Evolutionary conservation across 1,284 basidiomycete genomes (phyloP).

Genomic region (Rhodotorula sp.): DNA sequence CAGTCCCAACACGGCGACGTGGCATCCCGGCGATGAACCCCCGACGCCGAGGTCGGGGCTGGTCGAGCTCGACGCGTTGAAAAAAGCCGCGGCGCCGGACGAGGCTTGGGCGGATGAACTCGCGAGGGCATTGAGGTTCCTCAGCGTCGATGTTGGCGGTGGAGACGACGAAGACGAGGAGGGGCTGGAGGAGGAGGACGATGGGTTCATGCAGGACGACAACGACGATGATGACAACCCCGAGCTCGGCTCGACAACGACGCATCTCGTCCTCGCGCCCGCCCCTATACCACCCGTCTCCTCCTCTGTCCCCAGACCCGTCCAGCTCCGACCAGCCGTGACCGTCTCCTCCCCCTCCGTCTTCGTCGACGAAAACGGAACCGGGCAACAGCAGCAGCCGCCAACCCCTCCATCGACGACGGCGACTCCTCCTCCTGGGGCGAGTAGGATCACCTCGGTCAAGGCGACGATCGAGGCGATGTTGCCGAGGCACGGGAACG

Average conservation of each 20-base stretch:
- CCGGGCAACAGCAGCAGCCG: not conserved
- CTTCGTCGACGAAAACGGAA: not conserved
- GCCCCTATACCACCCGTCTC: not conserved
- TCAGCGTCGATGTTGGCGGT: conserved; percentile 57
- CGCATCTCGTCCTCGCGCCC: conserved; percentile 34
- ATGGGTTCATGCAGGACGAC: not conserved
- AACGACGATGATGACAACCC: not conserved
- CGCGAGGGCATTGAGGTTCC: conserved; percentile 65
- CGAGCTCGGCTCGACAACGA: conserved; percentile 6
- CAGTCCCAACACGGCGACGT: conserved; percentile 78
- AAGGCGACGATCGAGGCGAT: conserved; percentile 47
- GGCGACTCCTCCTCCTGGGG: conserved; percentile 25
- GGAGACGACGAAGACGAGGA: conserved; percentile 45
- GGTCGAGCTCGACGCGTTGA: conserved; percentile 46
- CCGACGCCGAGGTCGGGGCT: conserved; percentile 60
- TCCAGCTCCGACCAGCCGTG: conserved; percentile 26
- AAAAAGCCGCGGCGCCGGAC: conserved; percentile 37
- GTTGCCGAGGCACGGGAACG: conserved; percentile 13
- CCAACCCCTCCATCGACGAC: conserved; percentile 5
- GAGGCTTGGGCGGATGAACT: conserved; percentile 77
- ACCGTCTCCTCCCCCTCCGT: conserved; percentile 30
- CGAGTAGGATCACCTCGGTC: conserved; percentile 40
- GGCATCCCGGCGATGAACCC: conserved; percentile 58
- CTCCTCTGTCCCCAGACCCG: not conserved
- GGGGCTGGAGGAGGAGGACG: not conserved